Base-by-base conservation (phyloP, 2,329 filamentous ascomycete species). In the Fusarium neocosmosporiellum region DNA sequence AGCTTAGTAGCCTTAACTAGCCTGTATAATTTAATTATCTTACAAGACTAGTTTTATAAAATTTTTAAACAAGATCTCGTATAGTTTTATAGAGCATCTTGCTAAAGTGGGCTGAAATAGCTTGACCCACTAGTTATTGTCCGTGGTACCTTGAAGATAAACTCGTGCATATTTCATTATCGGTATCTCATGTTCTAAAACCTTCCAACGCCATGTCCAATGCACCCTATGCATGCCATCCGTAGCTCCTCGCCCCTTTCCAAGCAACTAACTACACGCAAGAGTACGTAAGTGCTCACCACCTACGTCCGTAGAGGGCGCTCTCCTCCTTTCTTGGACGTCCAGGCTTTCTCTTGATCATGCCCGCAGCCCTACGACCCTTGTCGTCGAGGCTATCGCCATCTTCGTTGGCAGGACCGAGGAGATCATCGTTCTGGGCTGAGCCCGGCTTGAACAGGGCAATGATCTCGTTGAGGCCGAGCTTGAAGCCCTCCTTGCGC, bases 391-490 rank as follows among this genome's bases (percentile, higher is more conserved):
- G 31, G 31, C 57, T 60, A n/a, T 73, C 69, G 7, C 59, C 66
- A 4, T 67, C 57, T 14, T 66, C 63, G 13, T 33, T 39, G 24
- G 77, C 74, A 24, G 57, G 63, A 7, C 73, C 73, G 63, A 76
- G 54, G n/a, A 75, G 41, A 43, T 58, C 62, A 20, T 65, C 61
- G 24, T 71, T 72, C 16, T 73, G 71, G 50, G 74, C 68, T 7
- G 75, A 70, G 77, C 94, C 92, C 33, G 91, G 90, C 71, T 90
- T 91, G 85, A 99, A 99, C 65, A 99, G 88, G 58, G 94, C 92
- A 81, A 99, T 88, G 81, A 99, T 97, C 83, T 99, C 96, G 80
- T 95, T 92, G 89, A 98, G 92, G 55, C 92, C 94, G 58, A 99
- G 87, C 84, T 98, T 98, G 80, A 93, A 90, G 18, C 91, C 89